These are phyloP conservation scores for Ajuga reptans DNA, from an alignment of 305 asterid genomes.

Conservation along the genomic window DNA sequence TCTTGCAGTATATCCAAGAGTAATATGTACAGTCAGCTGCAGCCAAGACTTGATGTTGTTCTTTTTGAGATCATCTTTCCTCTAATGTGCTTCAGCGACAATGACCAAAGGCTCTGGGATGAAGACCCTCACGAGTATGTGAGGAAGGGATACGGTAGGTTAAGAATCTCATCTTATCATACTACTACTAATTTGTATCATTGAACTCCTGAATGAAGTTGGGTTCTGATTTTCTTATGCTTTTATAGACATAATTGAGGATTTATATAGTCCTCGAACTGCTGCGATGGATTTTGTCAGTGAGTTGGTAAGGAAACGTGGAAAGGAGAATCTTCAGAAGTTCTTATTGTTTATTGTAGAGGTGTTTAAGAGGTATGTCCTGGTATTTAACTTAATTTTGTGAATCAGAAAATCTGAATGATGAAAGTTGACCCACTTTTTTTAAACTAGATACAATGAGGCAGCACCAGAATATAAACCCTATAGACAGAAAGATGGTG, in stretches of 20 bases:
- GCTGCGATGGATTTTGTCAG: slow-evolving; percentile 99
- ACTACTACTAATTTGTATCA: not conserved
- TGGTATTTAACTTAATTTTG: not conserved
- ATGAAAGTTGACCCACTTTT: slow-evolving; percentile 17
- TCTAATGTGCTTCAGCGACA: slow-evolving; percentile 92
- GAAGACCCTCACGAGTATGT: slow-evolving; percentile 99
- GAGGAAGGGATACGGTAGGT: slow-evolving; percentile 97
- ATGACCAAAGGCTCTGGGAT: slow-evolving; percentile 95
- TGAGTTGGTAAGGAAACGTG: slow-evolving; percentile 96
- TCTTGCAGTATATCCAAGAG: slow-evolving; percentile 78
- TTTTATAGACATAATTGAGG: slow-evolving; percentile 87
- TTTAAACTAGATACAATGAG: slow-evolving; percentile 59
- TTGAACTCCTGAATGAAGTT: slow-evolving; percentile 5
- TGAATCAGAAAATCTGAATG: not conserved
- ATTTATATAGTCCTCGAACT: slow-evolving; percentile 94
- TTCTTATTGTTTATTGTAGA: slow-evolving; percentile 81
- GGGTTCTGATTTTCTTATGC: not conserved
- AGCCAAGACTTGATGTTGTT: slow-evolving; percentile 72
- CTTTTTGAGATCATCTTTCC: slow-evolving; percentile 93
- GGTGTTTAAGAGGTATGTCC: slow-evolving; percentile 70
- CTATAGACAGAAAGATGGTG: slow-evolving; percentile 93
- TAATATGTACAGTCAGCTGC: slow-evolving; percentile 75
- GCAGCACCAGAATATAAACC: slow-evolving; percentile 64
- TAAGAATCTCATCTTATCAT: slow-evolving; percentile 1
- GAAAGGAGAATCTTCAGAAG: slow-evolving; percentile 94